These are phyloP conservation scores for Metschnikowia reukaufii DNA, from an alignment of 805 yeast genomes.

Conservation along the genomic window DNA sequence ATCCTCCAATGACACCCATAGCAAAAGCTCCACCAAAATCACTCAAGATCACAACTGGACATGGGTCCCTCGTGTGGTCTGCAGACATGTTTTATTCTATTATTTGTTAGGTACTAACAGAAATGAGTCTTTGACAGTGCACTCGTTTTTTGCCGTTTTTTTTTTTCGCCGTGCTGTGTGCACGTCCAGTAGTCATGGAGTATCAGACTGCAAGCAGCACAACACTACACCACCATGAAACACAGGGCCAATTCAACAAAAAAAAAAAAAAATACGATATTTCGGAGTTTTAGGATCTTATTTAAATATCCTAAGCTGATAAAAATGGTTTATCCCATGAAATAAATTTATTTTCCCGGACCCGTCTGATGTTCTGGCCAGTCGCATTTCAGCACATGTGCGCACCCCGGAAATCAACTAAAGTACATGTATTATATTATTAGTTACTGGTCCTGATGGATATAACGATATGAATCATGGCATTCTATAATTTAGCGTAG, in stretches of 20 bases:
- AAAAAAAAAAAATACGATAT: no score
- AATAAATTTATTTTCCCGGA: no score
- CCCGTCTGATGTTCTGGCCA: no score
- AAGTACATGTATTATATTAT: no score
- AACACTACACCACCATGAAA: no score
- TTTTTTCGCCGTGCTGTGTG: slow-evolving; percentile 13
- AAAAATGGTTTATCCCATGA: no score
- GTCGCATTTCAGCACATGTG: no score
- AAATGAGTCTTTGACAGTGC: slow-evolving; percentile 3
- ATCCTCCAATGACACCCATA: slow-evolving; percentile 99
- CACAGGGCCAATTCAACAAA: no score
- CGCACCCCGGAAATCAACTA: no score
- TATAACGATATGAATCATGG: neutral
- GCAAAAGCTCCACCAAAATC: slow-evolving; percentile 99
- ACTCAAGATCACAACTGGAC: slow-evolving; percentile 92
- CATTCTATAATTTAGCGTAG: slow-evolving; percentile 47
- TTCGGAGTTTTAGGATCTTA: no score
- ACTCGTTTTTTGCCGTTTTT: slow-evolving; percentile 12
- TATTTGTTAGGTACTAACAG: neutral
- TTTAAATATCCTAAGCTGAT: no score
- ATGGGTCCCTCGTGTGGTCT: slow-evolving; percentile 98
- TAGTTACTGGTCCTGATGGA: no score
- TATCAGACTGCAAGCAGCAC: neutral
- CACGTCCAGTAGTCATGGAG: slow-evolving; percentile 11
- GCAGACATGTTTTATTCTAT: slow-evolving; percentile 60